A percentile compares a stretch with the other conserved stretches of the same genome.
Conservation (phyloP, 768 basidiomycete species). For the Daedaleopsis sinensis region DNA sequence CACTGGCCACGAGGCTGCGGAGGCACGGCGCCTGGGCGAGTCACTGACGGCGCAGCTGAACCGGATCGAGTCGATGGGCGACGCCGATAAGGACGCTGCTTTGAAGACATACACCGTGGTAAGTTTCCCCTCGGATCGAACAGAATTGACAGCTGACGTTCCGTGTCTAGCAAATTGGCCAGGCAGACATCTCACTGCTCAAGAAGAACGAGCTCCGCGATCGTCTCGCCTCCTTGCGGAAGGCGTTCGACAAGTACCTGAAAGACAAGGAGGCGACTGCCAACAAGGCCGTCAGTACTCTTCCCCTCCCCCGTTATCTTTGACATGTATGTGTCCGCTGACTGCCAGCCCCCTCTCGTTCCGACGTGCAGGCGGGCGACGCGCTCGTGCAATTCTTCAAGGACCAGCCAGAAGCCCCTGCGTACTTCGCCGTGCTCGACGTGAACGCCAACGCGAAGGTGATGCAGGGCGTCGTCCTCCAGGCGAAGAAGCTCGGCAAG, state of each 20-base stretch:
- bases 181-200: slow-evolving; percentile 86
- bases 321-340: not conserved
- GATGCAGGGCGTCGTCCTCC: slow-evolving; percentile 71
- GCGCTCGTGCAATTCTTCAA: slow-evolving; percentile 73
- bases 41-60: slow-evolving; percentile 65
- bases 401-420: slow-evolving; percentile 69
- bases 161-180: slow-evolving; percentile 76
- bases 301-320: not conserved
- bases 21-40: slow-evolving; percentile 70
- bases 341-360: slow-evolving; percentile 1
- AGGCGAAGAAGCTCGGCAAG: slow-evolving; percentile 82
- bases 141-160: not conserved
- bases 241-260: slow-evolving; percentile 80
- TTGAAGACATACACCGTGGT: slow-evolving; percentile 83
- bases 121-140: slow-evolving; percentile 32
- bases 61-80: slow-evolving; percentile 57
- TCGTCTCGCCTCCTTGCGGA: slow-evolving; percentile 68
- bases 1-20: slow-evolving; percentile 91
- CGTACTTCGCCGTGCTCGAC: slow-evolving; percentile 71
- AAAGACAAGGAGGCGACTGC: slow-evolving; percentile 81
- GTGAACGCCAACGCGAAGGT: slow-evolving; percentile 88
- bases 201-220: slow-evolving; percentile 82
- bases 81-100: slow-evolving; percentile 85
- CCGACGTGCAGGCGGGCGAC: slow-evolving; percentile 61
- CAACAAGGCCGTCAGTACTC: slow-evolving; percentile 67